Conservation (phyloP, 805 yeast species). For the Hanseniaspora lachancei region DNA sequence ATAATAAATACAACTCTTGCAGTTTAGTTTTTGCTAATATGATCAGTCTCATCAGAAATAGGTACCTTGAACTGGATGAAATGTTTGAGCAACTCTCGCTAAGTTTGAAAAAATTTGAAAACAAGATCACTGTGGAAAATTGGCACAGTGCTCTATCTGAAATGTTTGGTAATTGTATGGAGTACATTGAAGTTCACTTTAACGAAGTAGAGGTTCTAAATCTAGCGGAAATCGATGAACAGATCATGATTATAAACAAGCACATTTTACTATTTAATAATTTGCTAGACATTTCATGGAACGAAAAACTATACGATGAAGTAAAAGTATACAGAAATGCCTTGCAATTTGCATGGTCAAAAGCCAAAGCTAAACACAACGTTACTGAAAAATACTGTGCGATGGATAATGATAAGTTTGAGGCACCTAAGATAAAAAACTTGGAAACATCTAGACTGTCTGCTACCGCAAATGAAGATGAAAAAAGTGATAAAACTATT, state of each 20-base stretch:
- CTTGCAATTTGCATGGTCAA: neutral
- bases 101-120: neutral
- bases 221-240: neutral
- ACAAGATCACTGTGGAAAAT: slow-evolving; percentile 1
- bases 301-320: neutral
- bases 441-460: neutral
- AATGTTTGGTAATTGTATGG: neutral
- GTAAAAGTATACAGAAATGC: neutral
- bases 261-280: neutral
- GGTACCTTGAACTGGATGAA: neutral
- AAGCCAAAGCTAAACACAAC: neutral
- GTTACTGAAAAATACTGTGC: neutral
- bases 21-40: neutral
- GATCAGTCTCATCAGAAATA: neutral
- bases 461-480: neutral
- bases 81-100: neutral
- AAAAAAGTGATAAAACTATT: neutral
- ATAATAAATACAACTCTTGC: neutral
- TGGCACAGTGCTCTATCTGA: neutral
- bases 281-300: neutral
- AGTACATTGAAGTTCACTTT: neutral
- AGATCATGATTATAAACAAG: neutral
- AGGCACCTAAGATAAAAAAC: neutral
- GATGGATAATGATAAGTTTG: neutral
- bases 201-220: neutral